Percentiles rank a stretch among this genome's conserved stretches.
phyloP scores from a whole-genome alignment of 176 grass and related monocot genomes.

The Triticum urartu region DNA sequence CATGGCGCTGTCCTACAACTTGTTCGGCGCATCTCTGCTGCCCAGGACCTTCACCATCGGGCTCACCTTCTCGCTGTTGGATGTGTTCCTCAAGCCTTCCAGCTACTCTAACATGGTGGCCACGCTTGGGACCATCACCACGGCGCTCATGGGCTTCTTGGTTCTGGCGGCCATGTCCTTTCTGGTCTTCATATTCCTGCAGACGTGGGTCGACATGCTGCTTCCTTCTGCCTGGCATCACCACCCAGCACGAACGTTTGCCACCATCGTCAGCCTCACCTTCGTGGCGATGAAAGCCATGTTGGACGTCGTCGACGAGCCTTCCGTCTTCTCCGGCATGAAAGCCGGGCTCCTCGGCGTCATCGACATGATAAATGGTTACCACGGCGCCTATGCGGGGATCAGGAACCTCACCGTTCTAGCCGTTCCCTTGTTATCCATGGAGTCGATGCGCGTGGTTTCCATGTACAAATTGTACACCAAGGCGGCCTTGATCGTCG shows the following conservation, averaged over 20 bases:
- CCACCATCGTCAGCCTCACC: background rate
- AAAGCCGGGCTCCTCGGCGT: background rate
- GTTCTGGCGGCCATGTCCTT: background rate
- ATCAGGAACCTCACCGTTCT: background rate
- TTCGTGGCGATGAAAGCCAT: background rate
- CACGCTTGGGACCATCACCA: background rate
- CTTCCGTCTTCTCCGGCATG: background rate
- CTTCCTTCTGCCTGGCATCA: background rate
- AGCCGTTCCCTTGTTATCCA: background rate
- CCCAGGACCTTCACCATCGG: too few relatives aligned
- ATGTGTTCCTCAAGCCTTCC: too few relatives aligned
- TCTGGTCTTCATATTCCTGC: background rate
- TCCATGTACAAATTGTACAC: background rate
- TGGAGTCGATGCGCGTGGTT: background rate
- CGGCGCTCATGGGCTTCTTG: background rate
- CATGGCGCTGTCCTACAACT: too few relatives aligned
- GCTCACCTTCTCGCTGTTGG: too few relatives aligned
- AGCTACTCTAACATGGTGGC: background rate
- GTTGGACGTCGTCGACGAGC: background rate
- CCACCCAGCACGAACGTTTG: background rate
- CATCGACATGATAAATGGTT: background rate
- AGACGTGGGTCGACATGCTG: background rate
- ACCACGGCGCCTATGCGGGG: background rate
- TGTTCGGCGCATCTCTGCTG: too few relatives aligned
- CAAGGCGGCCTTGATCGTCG: background rate